Conservation (phyloP, 2,329 filamentous ascomycete genomes). For the Paramyrothecium roridum region DNA sequence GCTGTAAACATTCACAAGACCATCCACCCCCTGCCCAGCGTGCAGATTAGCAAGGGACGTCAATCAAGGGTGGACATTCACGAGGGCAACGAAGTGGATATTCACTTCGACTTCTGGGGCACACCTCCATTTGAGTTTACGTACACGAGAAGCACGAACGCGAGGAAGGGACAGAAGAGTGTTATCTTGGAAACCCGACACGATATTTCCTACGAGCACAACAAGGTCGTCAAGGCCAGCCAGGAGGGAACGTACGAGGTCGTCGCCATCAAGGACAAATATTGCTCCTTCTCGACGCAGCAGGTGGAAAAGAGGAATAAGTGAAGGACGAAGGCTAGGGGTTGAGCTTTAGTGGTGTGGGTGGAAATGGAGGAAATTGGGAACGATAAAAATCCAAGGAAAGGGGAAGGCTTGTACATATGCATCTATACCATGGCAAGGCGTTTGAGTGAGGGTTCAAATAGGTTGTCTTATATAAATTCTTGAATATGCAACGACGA, state of each 20-base stretch:
- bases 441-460: conserved; percentile 22
- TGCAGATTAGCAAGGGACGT: conserved; percentile 81
- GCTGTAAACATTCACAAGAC: conserved; percentile 73
- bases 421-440: conserved; percentile 38
- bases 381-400: conserved; percentile 2
- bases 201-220: conserved; percentile 78
- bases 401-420: conserved; percentile 20
- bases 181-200: conserved; percentile 87
- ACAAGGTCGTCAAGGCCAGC: conserved; percentile 77
- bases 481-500: conserved; percentile 1
- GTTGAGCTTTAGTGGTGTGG: not conserved
- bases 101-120: conserved; percentile 92
- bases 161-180: conserved; percentile 72
- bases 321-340: conserved; percentile 6
- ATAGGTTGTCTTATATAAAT: conserved; percentile 11
- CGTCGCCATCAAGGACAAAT: conserved; percentile 90
- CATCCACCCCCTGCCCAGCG: conserved; percentile 90
- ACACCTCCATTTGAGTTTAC: conserved; percentile 97
- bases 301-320: conserved; percentile 49
- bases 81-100: conserved; percentile 90
- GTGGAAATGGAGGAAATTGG: conserved; percentile 1
- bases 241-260: conserved; percentile 98
- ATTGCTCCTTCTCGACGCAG: conserved; percentile 81
- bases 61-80: conserved; percentile 88
- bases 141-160: conserved; percentile 87